Conservation (phyloP, 306 rosid genomes). For the Prunus mira region DNA sequence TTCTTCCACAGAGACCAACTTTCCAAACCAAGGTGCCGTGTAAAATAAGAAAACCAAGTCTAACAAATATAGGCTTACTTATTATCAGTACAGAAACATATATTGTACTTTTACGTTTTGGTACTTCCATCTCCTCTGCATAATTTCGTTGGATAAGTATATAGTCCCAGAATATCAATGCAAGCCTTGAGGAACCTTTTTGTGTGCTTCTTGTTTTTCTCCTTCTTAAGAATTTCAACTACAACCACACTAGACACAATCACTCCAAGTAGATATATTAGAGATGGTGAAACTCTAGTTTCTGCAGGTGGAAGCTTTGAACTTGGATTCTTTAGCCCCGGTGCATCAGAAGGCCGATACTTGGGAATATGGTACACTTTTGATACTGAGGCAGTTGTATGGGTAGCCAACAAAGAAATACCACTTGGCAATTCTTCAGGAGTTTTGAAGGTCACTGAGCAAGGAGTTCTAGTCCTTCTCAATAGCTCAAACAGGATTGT, state of each 20-base stretch:
- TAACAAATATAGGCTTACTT: conserved; percentile 9
- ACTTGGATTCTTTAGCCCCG: conserved; percentile 23
- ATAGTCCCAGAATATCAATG: not conserved
- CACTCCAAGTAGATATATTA: not conserved
- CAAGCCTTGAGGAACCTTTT: conserved; percentile 1
- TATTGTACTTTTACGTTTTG: not conserved
- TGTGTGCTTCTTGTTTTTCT: not conserved
- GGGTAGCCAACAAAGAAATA: conserved; percentile 25
- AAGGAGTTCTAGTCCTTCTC: conserved; percentile 24
- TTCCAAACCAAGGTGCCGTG: too few species aligned
- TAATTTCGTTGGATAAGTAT: too few species aligned
- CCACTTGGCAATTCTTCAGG: conserved; percentile 20
- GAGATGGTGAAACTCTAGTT: conserved; percentile 7
- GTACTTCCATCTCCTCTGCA: not conserved
- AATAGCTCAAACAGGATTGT: conserved; percentile 1
- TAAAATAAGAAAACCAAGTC: too few species aligned
- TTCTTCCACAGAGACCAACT: too few species aligned
- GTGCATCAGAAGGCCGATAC: not conserved
- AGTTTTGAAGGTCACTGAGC: conserved; percentile 1
- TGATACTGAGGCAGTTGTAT: not conserved
- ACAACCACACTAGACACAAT: not conserved
- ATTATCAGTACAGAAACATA: too few species aligned
- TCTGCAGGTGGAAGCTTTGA: conserved; percentile 10
- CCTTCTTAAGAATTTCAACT: not conserved
- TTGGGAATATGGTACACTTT: conserved; percentile 20